Conservation (phyloP, 805 yeast genomes). For the Barnettozyma siamensis region DNA sequence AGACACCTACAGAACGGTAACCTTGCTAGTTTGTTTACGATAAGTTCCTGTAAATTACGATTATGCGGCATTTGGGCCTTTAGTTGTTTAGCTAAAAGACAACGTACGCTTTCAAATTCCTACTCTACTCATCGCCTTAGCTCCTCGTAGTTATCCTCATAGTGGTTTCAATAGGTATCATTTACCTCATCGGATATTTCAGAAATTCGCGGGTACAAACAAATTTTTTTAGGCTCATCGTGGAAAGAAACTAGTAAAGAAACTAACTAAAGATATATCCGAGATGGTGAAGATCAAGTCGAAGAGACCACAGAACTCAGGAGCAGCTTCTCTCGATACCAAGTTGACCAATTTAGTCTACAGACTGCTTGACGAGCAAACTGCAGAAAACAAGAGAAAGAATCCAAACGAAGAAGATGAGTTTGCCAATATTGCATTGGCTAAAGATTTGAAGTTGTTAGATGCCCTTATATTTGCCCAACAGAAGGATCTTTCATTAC, state of each 20-base stretch:
- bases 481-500: constrained; percentile 57
- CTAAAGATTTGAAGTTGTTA: constrained; percentile 46
- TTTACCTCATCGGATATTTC: no score
- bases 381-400: constrained; percentile 34
- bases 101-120: no score
- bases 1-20: no score
- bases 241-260: not conserved
- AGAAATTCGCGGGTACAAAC: not conserved
- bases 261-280: no score
- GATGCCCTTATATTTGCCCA: constrained; percentile 59
- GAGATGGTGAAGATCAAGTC: constrained; percentile 30
- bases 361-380: constrained; percentile 53
- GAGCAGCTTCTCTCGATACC: constrained; percentile 41
- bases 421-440: constrained; percentile 46
- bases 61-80: no score
- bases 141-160: no score
- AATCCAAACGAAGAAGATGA: constrained; percentile 28
- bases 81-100: no score
- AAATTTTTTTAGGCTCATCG: constrained; percentile 3
- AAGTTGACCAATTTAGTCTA: constrained; percentile 52
- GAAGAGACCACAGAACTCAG: constrained; percentile 19
- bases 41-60: no score
- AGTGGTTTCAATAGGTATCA: no score
- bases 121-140: no score
- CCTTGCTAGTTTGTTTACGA: no score